phyloP scores from a whole-genome alignment of 805 yeast genomes.

The Ogataea pignaliae region DNA sequence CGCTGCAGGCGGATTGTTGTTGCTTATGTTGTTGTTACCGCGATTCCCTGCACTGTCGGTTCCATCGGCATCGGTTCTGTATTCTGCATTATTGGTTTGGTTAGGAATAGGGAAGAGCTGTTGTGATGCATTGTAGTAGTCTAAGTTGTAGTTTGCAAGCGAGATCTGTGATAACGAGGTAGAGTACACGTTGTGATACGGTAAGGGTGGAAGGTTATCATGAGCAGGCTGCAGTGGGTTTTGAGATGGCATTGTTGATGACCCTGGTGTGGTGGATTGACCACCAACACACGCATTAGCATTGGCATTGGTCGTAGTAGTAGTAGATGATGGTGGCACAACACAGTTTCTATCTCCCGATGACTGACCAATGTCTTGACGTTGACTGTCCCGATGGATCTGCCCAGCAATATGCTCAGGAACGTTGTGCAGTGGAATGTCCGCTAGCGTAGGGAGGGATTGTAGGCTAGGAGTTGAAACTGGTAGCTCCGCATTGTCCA shows the following conservation, averaged over 20 bases:
- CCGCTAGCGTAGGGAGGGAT: conserved; percentile 8
- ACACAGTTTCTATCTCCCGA: too few relatives aligned
- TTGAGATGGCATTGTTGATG: conserved; percentile 1
- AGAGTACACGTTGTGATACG: conserved; percentile 8
- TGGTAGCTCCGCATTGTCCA: conserved; percentile 1
- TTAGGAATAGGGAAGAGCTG: conserved; percentile 19
- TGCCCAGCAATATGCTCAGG: conserved; percentile 16
- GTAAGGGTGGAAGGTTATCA: not conserved
- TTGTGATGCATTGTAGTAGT: conserved; percentile 19
- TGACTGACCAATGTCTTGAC: too few relatives aligned
- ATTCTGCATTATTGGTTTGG: conserved; percentile 1
- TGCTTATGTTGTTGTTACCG: conserved; percentile 2
- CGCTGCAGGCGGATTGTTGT: conserved; percentile 6
- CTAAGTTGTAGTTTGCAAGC: conserved; percentile 18
- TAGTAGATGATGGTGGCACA: conserved; percentile 1
- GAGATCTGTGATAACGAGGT: conserved; percentile 19
- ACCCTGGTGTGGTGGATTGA: not conserved
- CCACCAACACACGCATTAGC: too few relatives aligned
- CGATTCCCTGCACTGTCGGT: not conserved
- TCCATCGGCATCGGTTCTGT: not conserved
- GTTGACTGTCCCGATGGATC: not conserved
- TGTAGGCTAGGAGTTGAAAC: conserved; percentile 4
- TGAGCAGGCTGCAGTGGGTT: not conserved
- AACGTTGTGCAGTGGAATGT: conserved; percentile 16
- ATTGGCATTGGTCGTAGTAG: too few relatives aligned